These are phyloP conservation scores for Daedaleopsis nitida DNA, from an alignment of 768 basidiomycete species.

Conservation along the genomic window DNA sequence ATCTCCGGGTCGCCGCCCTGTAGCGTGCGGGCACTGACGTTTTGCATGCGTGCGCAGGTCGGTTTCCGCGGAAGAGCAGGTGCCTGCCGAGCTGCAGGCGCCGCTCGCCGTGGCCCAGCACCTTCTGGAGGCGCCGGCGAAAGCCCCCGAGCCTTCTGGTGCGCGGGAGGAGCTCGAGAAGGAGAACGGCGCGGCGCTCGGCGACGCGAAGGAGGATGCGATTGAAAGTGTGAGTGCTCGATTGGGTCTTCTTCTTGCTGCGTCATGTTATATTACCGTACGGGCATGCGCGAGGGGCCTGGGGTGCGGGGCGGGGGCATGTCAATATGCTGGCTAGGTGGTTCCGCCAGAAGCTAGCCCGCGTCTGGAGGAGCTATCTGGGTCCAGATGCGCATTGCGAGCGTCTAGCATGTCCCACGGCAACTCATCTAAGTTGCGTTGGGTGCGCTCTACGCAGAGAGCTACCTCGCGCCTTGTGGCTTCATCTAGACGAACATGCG, in stretches of 20 bases:
- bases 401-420: neutral
- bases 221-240: slow-evolving; percentile 24
- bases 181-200: slow-evolving; percentile 22
- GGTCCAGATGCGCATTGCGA: neutral
- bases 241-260: neutral
- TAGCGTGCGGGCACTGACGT: slow-evolving; percentile 8
- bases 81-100: slow-evolving; percentile 60
- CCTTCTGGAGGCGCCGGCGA: slow-evolving; percentile 48
- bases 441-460: too few relatives aligned
- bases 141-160: slow-evolving; percentile 15
- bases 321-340: neutral
- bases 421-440: too few relatives aligned
- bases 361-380: neutral
- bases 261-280: neutral
- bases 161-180: slow-evolving; percentile 17
- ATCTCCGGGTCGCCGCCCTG: slow-evolving; percentile 5
- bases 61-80: slow-evolving; percentile 54
- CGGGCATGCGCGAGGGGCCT: neutral
- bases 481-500: too few relatives aligned
- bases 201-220: slow-evolving; percentile 21
- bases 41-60: slow-evolving; percentile 39
- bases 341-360: neutral
- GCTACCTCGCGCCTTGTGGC: too few relatives aligned
- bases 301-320: neutral
- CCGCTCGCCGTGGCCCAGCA: slow-evolving; percentile 64